Evolutionary conservation across 768 basidiomycete species (phyloP).

Genomic region (Boletus sp.): DNA sequence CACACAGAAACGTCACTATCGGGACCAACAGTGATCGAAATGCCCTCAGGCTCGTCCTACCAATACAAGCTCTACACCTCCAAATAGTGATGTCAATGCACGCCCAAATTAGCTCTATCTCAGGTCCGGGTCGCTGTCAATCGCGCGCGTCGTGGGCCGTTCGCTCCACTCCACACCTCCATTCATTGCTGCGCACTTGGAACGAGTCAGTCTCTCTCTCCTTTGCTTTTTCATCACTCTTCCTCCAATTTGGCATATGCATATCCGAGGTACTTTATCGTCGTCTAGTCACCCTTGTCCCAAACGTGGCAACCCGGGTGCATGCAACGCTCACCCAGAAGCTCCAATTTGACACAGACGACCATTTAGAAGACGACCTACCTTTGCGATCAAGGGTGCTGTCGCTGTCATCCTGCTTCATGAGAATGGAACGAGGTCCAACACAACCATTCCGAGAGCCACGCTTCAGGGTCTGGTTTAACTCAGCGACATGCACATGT

Average conservation of each 20-base stretch:
- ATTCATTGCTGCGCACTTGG: not conserved
- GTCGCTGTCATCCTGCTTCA: constrained; percentile 22
- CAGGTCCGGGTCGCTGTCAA: not conserved
- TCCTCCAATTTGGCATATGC: constrained; percentile 8
- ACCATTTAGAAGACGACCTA: constrained; percentile 22
- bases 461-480: constrained; percentile 27
- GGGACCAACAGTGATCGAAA: too few species aligned
- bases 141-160: constrained; percentile 1
- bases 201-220: too few species aligned
- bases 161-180: constrained; percentile 9
- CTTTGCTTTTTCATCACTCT: not conserved
- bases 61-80: too few species aligned
- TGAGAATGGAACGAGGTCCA: constrained; percentile 30
- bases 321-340: constrained; percentile 7
- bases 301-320: constrained; percentile 3
- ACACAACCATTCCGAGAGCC: constrained; percentile 20
- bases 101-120: not conserved
- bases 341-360: constrained; percentile 20
- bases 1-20: too few species aligned
- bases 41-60: too few species aligned
- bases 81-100: constrained; percentile 11
- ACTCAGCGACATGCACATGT: constrained; percentile 25
- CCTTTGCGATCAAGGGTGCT: constrained; percentile 28
- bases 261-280: constrained; percentile 13
- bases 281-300: constrained; percentile 4